Percentiles rank a stretch among this genome's conserved stretches.
These are phyloP conservation scores for Lachnellula suecica DNA, from an alignment of 2,329 filamentous ascomycete genomes.

Conservation along the genomic window DNA sequence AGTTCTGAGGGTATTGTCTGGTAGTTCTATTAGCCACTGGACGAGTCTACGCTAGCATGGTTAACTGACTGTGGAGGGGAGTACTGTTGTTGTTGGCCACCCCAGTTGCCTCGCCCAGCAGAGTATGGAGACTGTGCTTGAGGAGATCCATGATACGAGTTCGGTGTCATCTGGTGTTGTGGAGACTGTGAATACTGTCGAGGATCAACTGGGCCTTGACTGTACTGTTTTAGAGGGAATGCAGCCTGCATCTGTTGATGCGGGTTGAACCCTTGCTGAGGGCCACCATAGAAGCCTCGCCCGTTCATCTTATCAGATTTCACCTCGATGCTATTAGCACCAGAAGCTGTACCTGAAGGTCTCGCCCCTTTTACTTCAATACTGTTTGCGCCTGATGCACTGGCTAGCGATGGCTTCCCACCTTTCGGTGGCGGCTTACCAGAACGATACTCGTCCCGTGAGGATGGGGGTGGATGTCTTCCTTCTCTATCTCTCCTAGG, in stretches of 20 bases:
- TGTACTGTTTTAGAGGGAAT: slow-evolving; percentile 36
- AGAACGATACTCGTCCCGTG: slow-evolving; percentile 29
- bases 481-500: slow-evolving; percentile 23
- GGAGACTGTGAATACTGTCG: slow-evolving; percentile 58
- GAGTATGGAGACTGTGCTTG: slow-evolving; percentile 60
- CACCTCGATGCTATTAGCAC: slow-evolving; percentile 36
- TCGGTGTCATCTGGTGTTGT: slow-evolving; percentile 53
- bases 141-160: slow-evolving; percentile 59
- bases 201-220: slow-evolving; percentile 32
- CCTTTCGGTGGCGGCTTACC: slow-evolving; percentile 14
- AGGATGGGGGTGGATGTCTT: slow-evolving; percentile 3
- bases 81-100: slow-evolving; percentile 41
- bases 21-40: slow-evolving; percentile 9
- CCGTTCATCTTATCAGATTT: slow-evolving; percentile 35
- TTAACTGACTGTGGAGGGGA: slow-evolving; percentile 48
- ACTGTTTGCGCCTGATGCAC: slow-evolving; percentile 33
- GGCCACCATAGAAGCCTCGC: slow-evolving; percentile 33
- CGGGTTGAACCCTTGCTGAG: slow-evolving; percentile 35
- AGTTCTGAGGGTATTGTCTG: slow-evolving; percentile 63
- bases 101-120: slow-evolving; percentile 52
- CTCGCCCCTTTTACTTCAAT: slow-evolving; percentile 30
- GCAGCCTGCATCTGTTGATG: slow-evolving; percentile 37
- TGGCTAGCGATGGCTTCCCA: slow-evolving; percentile 15
- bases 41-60: slow-evolving; percentile 1
- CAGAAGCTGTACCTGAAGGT: slow-evolving; percentile 30